Evolutionary conservation across 2,329 filamentous ascomycete species (phyloP).

Genomic region (Sphaerostilbella broomeana): DNA sequence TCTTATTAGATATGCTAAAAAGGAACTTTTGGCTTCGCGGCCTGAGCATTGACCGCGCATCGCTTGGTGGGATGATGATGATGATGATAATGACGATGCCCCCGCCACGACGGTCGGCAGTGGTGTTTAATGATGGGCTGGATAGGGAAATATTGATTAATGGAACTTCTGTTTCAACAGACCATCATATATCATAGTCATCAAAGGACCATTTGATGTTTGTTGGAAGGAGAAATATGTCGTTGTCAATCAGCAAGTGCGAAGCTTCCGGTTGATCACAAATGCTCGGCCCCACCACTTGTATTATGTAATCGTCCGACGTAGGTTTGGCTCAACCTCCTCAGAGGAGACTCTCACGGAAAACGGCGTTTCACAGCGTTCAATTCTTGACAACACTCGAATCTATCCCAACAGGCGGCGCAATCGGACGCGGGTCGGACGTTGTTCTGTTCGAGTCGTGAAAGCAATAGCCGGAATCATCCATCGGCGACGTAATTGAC

Average conservation of each 20-base stretch:
- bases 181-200: too few species aligned
- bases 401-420: constrained; percentile 4
- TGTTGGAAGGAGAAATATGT: neutral
- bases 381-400: constrained; percentile 3
- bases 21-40: too few species aligned
- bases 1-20: too few species aligned
- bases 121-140: too few species aligned
- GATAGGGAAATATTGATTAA: too few species aligned
- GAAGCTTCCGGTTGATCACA: constrained; percentile 2
- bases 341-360: constrained; percentile 11
- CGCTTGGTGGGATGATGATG: too few species aligned
- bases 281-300: neutral
- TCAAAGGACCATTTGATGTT: too few species aligned
- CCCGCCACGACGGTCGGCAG: too few species aligned
- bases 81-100: too few species aligned
- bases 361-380: constrained; percentile 9
- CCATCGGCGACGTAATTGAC: constrained; percentile 7
- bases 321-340: constrained; percentile 3
- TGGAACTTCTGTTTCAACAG: too few species aligned
- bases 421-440: constrained; percentile 4
- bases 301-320: constrained; percentile 9
- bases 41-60: too few species aligned
- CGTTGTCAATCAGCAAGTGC: neutral
- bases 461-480: neutral
- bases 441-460: neutral